Evolutionary conservation across 2,329 filamentous ascomycete species (phyloP), one percentile per base, ranked within the genome.

Genomic region (Calonectria hongkongensis): DNA sequence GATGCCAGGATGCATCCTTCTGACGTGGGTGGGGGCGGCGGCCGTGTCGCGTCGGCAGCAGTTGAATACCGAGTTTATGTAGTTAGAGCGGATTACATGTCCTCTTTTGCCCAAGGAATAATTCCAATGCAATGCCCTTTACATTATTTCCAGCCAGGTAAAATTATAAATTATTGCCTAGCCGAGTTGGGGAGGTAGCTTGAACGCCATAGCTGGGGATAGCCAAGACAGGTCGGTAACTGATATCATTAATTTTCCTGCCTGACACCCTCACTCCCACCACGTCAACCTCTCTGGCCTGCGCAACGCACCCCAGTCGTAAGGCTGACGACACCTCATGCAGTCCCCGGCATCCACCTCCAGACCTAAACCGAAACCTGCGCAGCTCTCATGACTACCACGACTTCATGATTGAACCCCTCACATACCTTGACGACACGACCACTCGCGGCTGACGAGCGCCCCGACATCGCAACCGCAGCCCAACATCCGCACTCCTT

Each of bases 271-370:
- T 25, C 45, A 12, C 48, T 56, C 48, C 45, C 58, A 68, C 65
- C 70, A 72, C 65, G 65, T 68, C 65, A 71, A 71, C 63, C 69
- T 67, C 65, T 66, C 60, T 36, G 43, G 18, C 58, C 45, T 43
- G 30, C 68, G 41, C 58, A 18, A 50, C 69, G 18, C 27, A 67
- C 33, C 28, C 58, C 58, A 63, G 58, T 68, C 64, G 70, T 65
- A 68, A 65, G 70, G 65, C 70, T 65, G 65, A 72, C 70, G 65
- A 68, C 65, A 65, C 58, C 48, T 56, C 48, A 56, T 71, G 68
- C 54, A 62, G 63, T 71, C 45, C 54, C 50, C 54, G n/a, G 43
- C 16, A n/a, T 51, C 27, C 21, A 68, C 16, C 25, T 63, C 45
- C 25, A 30, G 65, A 41, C 65, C 58, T 28, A 67, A 54, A 30